These are phyloP conservation scores for Obba rivulosa DNA, from an alignment of 768 basidiomycete species.

Conservation along the genomic window DNA sequence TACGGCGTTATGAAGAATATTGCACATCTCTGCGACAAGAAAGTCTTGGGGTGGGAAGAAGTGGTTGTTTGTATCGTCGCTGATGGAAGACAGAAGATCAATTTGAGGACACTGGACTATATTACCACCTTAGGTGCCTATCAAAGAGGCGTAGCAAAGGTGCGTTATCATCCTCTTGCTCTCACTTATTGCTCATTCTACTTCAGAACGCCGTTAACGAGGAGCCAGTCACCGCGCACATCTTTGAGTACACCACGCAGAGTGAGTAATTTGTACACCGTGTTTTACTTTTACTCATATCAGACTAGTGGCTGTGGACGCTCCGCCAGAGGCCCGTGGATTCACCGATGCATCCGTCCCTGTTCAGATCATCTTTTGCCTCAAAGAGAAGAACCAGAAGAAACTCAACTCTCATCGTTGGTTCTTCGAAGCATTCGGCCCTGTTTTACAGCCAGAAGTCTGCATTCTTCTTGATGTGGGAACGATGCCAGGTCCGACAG, in stretches of 20 bases:
- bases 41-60: conserved; percentile 90
- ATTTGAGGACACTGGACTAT: conserved; percentile 74
- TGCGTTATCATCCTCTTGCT: conserved; percentile 20
- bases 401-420: conserved; percentile 94
- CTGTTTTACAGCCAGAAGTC: conserved; percentile 80
- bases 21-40: conserved; percentile 79
- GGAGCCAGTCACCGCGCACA: conserved; percentile 80
- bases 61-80: conserved; percentile 70
- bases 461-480: conserved; percentile 90
- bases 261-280: no score
- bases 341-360: conserved; percentile 78
- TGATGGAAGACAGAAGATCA: conserved; percentile 83
- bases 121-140: conserved; percentile 93
- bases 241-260: conserved; percentile 93
- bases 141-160: conserved; percentile 90
- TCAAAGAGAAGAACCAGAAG: conserved; percentile 91
- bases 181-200: conserved; percentile 3
- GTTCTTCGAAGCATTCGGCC: conserved; percentile 91
- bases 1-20: conserved; percentile 95
- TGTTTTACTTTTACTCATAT: conserved; percentile 10
- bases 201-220: conserved; percentile 68
- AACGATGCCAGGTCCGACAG: conserved; percentile 80
- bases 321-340: conserved; percentile 78
- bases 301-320: not conserved
- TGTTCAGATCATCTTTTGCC: conserved; percentile 88